A percentile compares a stretch with the other conserved stretches of the same genome.
Evolutionary conservation across 345 rosid genomes (phyloP).

Genomic region (Salix dunnii): DNA sequence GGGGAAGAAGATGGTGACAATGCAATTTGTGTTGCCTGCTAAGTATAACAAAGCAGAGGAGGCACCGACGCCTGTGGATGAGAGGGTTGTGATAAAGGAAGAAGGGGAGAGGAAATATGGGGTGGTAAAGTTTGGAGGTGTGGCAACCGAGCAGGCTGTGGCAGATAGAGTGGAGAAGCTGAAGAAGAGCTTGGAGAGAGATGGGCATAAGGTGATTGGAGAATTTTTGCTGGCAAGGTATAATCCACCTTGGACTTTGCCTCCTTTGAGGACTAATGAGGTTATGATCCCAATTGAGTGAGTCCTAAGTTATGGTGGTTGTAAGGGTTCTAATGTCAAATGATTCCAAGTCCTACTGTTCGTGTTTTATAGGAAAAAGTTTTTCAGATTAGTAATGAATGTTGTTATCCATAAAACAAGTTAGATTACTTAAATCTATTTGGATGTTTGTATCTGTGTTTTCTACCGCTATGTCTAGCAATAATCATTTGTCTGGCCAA

Average conservation of each 20-base stretch:
- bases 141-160: constrained; percentile 57
- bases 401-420: too few species aligned
- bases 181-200: constrained; percentile 57
- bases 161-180: constrained; percentile 65
- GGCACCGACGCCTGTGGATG: constrained; percentile 81
- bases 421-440: too few species aligned
- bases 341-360: too few species aligned
- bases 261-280: constrained; percentile 72
- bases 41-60: constrained; percentile 71
- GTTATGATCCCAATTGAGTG: constrained; percentile 73
- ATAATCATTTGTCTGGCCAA: too few species aligned
- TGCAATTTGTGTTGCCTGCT: constrained; percentile 79
- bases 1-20: constrained; percentile 55
- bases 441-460: too few species aligned
- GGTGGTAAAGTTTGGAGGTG: constrained; percentile 66
- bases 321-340: too few species aligned
- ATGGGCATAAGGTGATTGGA: constrained; percentile 65
- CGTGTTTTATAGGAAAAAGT: too few species aligned
- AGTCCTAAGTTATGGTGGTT: constrained; percentile 6
- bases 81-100: constrained; percentile 70
- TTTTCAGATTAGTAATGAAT: too few species aligned
- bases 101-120: constrained; percentile 70
- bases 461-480: too few species aligned
- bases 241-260: constrained; percentile 90
- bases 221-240: constrained; percentile 68